Conservation (phyloP, 2,329 filamentous ascomycete genomes). For the Aspergillus texensis region DNA sequence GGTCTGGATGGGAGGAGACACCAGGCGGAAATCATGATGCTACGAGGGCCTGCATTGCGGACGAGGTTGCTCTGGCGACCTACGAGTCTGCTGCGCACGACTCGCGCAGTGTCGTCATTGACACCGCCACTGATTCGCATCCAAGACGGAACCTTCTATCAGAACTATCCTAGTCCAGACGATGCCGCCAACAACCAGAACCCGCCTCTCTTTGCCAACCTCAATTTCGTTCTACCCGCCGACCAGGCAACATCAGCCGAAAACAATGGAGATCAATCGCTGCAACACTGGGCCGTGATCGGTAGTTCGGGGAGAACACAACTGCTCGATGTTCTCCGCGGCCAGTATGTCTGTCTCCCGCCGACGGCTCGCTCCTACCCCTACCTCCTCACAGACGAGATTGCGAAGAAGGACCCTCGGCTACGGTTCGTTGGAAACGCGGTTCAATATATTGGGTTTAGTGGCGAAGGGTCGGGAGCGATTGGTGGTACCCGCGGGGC, state of each 20-base stretch:
- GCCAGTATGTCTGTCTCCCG: constrained; percentile 74
- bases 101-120: constrained; percentile 21
- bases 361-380: constrained; percentile 77
- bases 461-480: constrained; percentile 65
- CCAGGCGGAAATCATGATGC: neutral
- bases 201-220: constrained; percentile 70
- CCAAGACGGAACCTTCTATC: constrained; percentile 79
- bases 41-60: neutral
- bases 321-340: constrained; percentile 76
- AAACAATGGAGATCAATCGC: constrained; percentile 18
- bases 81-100: constrained; percentile 8
- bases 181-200: constrained; percentile 57
- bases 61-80: neutral
- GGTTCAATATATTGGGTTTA: constrained; percentile 89
- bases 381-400: constrained; percentile 67
- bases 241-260: constrained; percentile 14
- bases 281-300: constrained; percentile 79
- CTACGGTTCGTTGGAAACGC: constrained; percentile 66
- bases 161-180: constrained; percentile 64
- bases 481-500: constrained; percentile 61
- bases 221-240: constrained; percentile 72
- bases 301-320: constrained; percentile 80
- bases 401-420: constrained; percentile 53
- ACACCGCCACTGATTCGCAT: constrained; percentile 68
- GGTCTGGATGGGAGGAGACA: neutral